Base-by-base conservation (phyloP, 2,329 filamentous ascomycete genomes). In the Plenodomus tracheiphilus region DNA sequence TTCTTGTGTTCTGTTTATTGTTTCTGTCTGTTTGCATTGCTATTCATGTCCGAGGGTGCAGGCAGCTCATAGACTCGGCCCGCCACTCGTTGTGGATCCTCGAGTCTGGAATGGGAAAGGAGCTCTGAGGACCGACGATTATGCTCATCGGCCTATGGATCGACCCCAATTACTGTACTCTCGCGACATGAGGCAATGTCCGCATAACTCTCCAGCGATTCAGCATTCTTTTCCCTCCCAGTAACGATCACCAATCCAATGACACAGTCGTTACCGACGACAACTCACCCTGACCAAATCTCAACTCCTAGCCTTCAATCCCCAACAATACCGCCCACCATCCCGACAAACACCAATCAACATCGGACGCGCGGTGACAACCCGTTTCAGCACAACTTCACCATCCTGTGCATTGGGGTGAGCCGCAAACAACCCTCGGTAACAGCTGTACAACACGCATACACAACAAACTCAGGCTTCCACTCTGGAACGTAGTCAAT, bases 1-100 rank as follows among this genome's bases (percentile, higher is more conserved):
- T 72, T 68, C 65, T 67, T 63, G 66, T 66, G 37, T 65, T 65
- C 43, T 68, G 42, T 63, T 34, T 70, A 59, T 45, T 64, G 47
- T 39, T 64, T 40, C 44, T 65, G 43, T 64, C 53, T 49, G 52
- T 66, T 48, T 64, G 55, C 50, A 61, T 66, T 55, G 60, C 62
- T 47, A 59, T 64, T 44, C 44, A 61, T 54, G 45, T 53, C 16
- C 38, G 56, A 59, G 50, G 38, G 53, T 41, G 41, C 41, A 37
- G 20, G 8, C 30, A 10, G 41, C 38, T 25, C 30, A 25, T 39
- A 17, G 42, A 13, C 35, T 25, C 16, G 28, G 35, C 22, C 6
- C 22, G 13, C n/a, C 37, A 15, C 8, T 16, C 25, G 13, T 22
- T 16, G 38, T 3, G 16, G n/a, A 13, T n/a, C 11, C 6, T 32